Evolutionary conservation across 2,329 filamentous ascomycete genomes (phyloP).

Genomic region (Knoxdaviesia proteae): DNA sequence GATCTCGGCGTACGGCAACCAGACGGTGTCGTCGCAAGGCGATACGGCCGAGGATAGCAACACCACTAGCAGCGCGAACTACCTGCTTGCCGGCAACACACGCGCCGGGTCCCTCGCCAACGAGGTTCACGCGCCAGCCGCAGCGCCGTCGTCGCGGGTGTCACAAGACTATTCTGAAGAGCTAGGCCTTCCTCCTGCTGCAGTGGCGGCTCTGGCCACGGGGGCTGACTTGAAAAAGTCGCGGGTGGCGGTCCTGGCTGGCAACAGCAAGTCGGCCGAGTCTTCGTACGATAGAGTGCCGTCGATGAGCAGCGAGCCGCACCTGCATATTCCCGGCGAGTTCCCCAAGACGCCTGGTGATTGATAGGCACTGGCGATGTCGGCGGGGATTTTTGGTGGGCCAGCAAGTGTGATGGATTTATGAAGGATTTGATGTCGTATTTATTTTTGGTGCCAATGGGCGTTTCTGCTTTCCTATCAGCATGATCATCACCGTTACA

Average conservation of each 20-base stretch:
- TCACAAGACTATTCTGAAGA: no score
- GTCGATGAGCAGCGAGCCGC: constrained; percentile 2
- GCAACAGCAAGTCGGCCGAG: no score
- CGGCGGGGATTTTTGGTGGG: constrained; percentile 13
- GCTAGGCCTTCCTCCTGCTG: no score
- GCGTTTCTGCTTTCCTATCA: not conserved
- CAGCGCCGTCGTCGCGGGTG: not conserved
- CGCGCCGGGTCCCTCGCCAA: constrained; percentile 6
- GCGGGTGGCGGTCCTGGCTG: no score
- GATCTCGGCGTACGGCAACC: constrained; percentile 6
- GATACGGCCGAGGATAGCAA: not conserved
- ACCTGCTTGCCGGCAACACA: constrained; percentile 4
- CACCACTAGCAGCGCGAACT: constrained; percentile 1
- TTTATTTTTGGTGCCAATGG: constrained; percentile 19
- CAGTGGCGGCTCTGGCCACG: constrained; percentile 5
- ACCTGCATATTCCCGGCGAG: constrained; percentile 49
- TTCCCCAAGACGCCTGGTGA: constrained; percentile 23
- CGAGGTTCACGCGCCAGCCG: not conserved
- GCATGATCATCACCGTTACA: no score
- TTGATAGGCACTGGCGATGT: constrained; percentile 17
- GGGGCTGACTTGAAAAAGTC: no score
- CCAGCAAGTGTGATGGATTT: constrained; percentile 12
- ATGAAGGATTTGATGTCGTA: constrained; percentile 24
- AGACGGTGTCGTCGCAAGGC: constrained; percentile 1
- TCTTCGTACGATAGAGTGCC: constrained; percentile 1